Base-by-base conservation (phyloP, 228 moss, liverwort and hornwort species). In the Sphagnum fallax region DNA sequence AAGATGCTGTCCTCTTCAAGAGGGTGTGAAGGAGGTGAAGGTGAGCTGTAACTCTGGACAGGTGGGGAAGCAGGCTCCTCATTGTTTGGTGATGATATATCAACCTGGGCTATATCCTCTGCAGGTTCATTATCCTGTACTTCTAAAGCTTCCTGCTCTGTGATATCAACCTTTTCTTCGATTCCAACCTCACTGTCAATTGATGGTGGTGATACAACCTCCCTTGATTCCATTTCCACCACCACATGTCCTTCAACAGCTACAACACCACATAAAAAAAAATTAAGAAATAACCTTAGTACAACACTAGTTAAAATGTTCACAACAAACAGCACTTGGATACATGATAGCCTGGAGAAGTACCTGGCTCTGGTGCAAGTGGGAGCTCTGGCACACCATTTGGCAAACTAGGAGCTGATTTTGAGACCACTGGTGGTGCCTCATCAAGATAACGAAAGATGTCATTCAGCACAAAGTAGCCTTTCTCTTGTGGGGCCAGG, bases 401-500 rank as follows among this genome's bases (percentile, higher is more conserved):
- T 0, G 84, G 71, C 62, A 72, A 53, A 48, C 61, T 50, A 7
- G 77, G 66, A 4, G 61, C n/a, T 14, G 52, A 61, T 49, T 16
- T 32, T 0, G 48, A 8, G 63, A 67, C 52, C 52, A 52, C 75
- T n/a, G 77, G 67, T 5, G 82, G 61, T 66, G 83, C 88, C 66
- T 84, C 88, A 60, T 93, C 91, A 15, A 91, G 65, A 61, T 87
- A 97, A 4, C 97, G 90, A 71, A 93, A 89, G 48, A 93, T 77
- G n/a, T 97, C 97, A 58, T 97, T 97, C 53, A 93, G 52, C 5
- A 97, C 93, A 5, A 88, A 97, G 60, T 97, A 97, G 4, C 97
- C 97, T 53, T 93, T 93, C 82, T 88, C 97, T 73, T 93, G 93
- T 0, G 97, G 97, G 6, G 93, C 97, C 79, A 98, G 72, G 66